Evolutionary conservation across 2,329 filamentous ascomycete species (phyloP), one percentile per base, ranked within the genome.

Genomic region (Aureobasidium musti): DNA sequence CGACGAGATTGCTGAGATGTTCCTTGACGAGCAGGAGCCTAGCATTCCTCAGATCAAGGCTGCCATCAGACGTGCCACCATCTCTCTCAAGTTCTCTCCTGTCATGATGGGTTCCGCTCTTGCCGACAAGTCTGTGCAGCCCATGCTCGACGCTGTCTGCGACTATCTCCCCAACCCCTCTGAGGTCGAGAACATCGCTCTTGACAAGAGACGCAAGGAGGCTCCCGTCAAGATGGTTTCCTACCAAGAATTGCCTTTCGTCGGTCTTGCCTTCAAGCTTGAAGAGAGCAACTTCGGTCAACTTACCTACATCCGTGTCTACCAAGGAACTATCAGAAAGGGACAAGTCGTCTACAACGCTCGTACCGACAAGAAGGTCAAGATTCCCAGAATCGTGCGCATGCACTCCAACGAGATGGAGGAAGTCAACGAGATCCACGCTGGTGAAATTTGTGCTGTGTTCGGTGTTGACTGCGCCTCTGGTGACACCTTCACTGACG

Each of bases 341-440:
- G 91, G 93, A 59, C 86, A 89, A 75, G 92, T 93, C 76, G 88
- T 99, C 65, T 97, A 89, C 86, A 99, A 98, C 79, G 93, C 93
- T 10, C 89, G 93, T 72, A 96, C 87, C 70, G 91, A 94, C 79
- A 97, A 97, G 85, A 97, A 94, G 83, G 90, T 99, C 76, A 93
- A 96, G 80, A 89, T 99, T 67, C 95, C 95, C 23, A 91, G 94
- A 75, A 98, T 99, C 74, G 95, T 99, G 69, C 92, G 95, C 69
- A 99, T 99, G 95, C 95, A 99, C 83, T 97, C 93, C 53, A 97
- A 98, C 77, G 95, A 99, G 76, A 97, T 99, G 94, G 95, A 99
- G 79, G 95, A 99, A 75, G 92, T 97, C 35, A 83, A 81, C 66
- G 93, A 97, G 78, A 90, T 99, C 70, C 92, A 93, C 63, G 94